Conservation (phyloP, 108 stramenopile species). For the Ochromonas danica region DNA sequence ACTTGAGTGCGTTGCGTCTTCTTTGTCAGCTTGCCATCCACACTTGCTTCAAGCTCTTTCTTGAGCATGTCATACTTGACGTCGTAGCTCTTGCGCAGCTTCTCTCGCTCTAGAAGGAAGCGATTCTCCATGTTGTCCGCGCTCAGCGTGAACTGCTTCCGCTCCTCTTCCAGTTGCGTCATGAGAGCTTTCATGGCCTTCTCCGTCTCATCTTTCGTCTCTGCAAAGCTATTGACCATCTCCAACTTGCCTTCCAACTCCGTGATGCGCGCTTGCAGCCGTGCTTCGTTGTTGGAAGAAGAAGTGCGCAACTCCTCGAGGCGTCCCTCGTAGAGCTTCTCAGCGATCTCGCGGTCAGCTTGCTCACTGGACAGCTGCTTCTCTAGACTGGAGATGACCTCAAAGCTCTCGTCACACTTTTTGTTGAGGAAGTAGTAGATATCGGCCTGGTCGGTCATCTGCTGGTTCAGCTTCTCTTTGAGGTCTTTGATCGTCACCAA, state of each 20-base stretch:
- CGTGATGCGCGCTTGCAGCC: slow-evolving; percentile 40
- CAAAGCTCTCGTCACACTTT: slow-evolving; percentile 58
- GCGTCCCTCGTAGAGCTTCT: slow-evolving; percentile 41
- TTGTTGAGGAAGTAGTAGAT: slow-evolving; percentile 59
- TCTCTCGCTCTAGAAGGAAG: slow-evolving; percentile 41
- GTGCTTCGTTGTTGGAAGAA: slow-evolving; percentile 35
- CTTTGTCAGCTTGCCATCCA: slow-evolving; percentile 47
- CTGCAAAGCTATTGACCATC: slow-evolving; percentile 42
- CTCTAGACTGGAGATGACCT: slow-evolving; percentile 49
- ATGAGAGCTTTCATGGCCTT: slow-evolving; percentile 35
- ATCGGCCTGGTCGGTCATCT: slow-evolving; percentile 51
- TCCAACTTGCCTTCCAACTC: slow-evolving; percentile 46
- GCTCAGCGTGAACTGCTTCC: neutral
- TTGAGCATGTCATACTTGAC: slow-evolving; percentile 46
- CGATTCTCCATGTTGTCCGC: slow-evolving; percentile 36
- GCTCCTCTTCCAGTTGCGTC: slow-evolving; percentile 34
- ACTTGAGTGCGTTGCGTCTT: slow-evolving; percentile 43
- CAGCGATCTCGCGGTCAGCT: slow-evolving; percentile 47
- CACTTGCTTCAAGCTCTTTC: slow-evolving; percentile 37
- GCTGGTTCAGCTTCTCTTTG: slow-evolving; percentile 27
- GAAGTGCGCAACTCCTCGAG: slow-evolving; percentile 47
- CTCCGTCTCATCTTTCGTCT: slow-evolving; percentile 43
- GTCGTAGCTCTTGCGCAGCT: slow-evolving; percentile 40
- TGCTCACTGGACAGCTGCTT: slow-evolving; percentile 46
- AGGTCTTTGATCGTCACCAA: slow-evolving; percentile 25